Evolutionary conservation across 345 rosid genomes (phyloP).

Genomic region (Arabidopsis suecica): DNA sequence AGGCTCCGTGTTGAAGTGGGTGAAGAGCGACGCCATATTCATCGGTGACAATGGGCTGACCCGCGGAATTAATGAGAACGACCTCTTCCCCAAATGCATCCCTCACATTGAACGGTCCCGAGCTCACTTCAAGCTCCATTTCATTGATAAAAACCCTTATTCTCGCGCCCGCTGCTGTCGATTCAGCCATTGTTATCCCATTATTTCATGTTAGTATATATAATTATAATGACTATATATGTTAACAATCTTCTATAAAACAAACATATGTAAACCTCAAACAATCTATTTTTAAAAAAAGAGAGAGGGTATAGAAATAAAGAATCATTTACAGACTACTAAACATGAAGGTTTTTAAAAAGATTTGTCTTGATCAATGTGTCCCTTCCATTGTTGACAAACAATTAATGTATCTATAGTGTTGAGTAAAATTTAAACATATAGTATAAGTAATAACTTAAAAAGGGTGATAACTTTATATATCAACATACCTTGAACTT

Average conservation of each 20-base stretch:
- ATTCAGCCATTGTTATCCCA: slow-evolving; percentile 26
- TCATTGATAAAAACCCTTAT: slow-evolving; percentile 86
- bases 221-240: not conserved
- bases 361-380: slow-evolving; percentile 29
- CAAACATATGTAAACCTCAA: slow-evolving; percentile 1
- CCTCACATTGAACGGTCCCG: slow-evolving; percentile 78
- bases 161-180: slow-evolving; percentile 40
- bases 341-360: not conserved
- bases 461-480: slow-evolving; percentile 17
- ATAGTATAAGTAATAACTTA: not conserved
- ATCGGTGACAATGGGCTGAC: slow-evolving; percentile 80
- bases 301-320: not conserved
- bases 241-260: slow-evolving; percentile 6
- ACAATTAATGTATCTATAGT: slow-evolving; percentile 30
- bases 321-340: slow-evolving; percentile 5
- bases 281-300: not conserved
- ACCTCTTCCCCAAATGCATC: slow-evolving; percentile 91
- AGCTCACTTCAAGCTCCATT: slow-evolving; percentile 73
- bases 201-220: slow-evolving; percentile 35
- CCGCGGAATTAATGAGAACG: slow-evolving; percentile 69
- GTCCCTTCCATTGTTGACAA: slow-evolving; percentile 39
- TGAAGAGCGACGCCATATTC: slow-evolving; percentile 84
- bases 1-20: slow-evolving; percentile 84
- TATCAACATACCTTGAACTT: slow-evolving; percentile 52
- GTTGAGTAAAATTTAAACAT: slow-evolving; percentile 17